A percentile compares a stretch with the other conserved stretches of the same genome.
These are phyloP conservation scores for Penicillium sp. DNA, from an alignment of 2,329 filamentous ascomycete genomes.

Conservation along the genomic window DNA sequence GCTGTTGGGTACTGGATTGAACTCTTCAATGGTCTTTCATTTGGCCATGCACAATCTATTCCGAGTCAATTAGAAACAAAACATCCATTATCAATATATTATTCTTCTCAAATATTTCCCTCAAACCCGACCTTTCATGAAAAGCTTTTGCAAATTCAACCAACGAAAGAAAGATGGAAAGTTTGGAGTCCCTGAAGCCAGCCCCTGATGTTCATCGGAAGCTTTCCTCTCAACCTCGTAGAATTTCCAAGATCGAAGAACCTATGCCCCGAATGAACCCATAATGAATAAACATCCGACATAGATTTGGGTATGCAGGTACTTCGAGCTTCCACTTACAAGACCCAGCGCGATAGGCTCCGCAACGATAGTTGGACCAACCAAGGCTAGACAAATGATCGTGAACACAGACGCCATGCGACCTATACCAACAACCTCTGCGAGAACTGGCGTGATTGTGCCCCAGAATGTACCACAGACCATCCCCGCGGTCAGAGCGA, in stretches of 20 bases:
- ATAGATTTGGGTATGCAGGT: constrained; percentile 12
- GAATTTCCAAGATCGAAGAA: constrained; percentile 1
- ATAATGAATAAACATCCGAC: constrained; percentile 3
- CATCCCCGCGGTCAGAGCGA: constrained; percentile 48
- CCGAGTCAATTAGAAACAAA: too few relatives aligned
- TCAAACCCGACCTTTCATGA: background rate
- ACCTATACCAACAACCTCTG: constrained; percentile 17
- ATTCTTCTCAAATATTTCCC: too few relatives aligned
- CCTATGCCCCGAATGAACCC: background rate
- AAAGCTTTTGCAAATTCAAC: constrained; percentile 12
- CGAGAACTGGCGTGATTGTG: constrained; percentile 12
- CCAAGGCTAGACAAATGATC: constrained; percentile 16
- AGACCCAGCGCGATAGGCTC: constrained; percentile 21
- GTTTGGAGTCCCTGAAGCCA: background rate
- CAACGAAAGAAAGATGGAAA: constrained; percentile 9
- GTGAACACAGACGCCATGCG: constrained; percentile 16
- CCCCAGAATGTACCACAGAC: constrained; percentile 55
- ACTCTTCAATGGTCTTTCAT: too few relatives aligned
- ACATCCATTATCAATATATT: too few relatives aligned
- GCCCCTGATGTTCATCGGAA: background rate
- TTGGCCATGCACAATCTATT: too few relatives aligned
- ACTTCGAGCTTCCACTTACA: background rate
- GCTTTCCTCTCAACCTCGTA: background rate
- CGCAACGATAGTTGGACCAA: constrained; percentile 13
- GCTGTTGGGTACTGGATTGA: too few relatives aligned